phyloP scores from a whole-genome alignment of 2,329 filamentous ascomycete species.

The Colletotrichum sojae region DNA sequence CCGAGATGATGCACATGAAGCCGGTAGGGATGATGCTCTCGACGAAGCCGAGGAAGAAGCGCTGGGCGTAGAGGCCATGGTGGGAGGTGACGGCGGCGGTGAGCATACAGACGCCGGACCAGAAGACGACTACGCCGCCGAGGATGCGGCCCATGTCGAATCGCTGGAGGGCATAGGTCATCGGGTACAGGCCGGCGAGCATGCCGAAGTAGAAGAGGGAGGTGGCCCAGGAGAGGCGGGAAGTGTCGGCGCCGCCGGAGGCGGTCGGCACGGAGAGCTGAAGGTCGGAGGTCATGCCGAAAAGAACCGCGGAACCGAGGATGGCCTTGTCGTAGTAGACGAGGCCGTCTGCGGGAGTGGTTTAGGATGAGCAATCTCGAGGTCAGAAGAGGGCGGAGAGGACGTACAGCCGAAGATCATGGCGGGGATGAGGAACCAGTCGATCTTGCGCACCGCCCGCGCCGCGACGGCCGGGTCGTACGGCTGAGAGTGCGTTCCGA shows the following conservation, averaged over 20 bases:
- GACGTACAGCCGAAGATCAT: conserved; percentile 69
- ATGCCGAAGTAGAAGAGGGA: conserved; percentile 87
- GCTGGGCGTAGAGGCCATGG: conserved; percentile 75
- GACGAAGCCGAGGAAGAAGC: conserved; percentile 75
- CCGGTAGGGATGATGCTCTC: conserved; percentile 76
- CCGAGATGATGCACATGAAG: conserved; percentile 75
- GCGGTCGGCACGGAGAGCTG: conserved; percentile 67
- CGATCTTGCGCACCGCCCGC: conserved; percentile 76
- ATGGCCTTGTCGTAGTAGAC: conserved; percentile 74
- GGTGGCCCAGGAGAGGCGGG: conserved; percentile 81
- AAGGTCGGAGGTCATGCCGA: conserved; percentile 82
- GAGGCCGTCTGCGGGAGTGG: conserved; percentile 51
- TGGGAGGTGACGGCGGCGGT: conserved; percentile 77
- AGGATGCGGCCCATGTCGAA: conserved; percentile 77
- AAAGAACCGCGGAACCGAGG: conserved; percentile 78
- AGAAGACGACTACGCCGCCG: conserved; percentile 73
- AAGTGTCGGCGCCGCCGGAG: conserved; percentile 69
- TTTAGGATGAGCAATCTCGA: neutral
- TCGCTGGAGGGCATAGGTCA: conserved; percentile 79
- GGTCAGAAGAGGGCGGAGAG: neutral
- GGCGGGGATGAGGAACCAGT: conserved; percentile 75
- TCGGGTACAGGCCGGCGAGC: conserved; percentile 80
- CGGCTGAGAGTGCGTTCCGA: conserved; percentile 67
- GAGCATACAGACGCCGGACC: conserved; percentile 77
- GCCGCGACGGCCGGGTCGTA: conserved; percentile 69